Percentiles rank a stretch among this genome's conserved stretches.
phyloP scores from a whole-genome alignment of 2,329 filamentous ascomycete species.

The Talaromyces sp. region DNA sequence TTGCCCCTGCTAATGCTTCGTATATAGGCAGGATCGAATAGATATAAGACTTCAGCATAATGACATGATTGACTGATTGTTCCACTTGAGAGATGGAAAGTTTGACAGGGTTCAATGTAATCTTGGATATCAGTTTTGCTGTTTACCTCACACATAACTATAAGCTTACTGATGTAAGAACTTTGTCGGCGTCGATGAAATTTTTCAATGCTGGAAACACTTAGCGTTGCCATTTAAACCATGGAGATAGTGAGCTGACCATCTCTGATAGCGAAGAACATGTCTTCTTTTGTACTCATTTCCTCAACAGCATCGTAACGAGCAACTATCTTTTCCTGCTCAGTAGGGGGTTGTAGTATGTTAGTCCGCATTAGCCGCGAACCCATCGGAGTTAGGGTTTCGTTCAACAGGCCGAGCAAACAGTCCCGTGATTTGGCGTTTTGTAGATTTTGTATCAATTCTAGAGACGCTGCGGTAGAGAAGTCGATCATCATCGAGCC shows the following conservation, averaged over 20 bases:
- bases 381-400: constrained; percentile 86
- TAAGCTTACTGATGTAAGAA: constrained; percentile 65
- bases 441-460: constrained; percentile 83
- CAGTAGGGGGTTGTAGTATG: constrained; percentile 82
- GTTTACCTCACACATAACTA: not conserved
- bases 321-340: constrained; percentile 61
- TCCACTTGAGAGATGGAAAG: constrained; percentile 67
- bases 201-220: constrained; percentile 60
- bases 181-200: constrained; percentile 74
- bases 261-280: constrained; percentile 73
- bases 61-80: constrained; percentile 78
- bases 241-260: constrained; percentile 43
- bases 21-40: constrained; percentile 64
- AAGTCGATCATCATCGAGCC: constrained; percentile 95
- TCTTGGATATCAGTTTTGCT: constrained; percentile 42
- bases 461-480: constrained; percentile 78
- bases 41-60: constrained; percentile 82
- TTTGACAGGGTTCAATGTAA: constrained; percentile 71
- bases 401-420: constrained; percentile 79
- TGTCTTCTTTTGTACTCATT: constrained; percentile 73
- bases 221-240: constrained; percentile 13
- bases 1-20: constrained; percentile 63
- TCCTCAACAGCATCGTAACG: constrained; percentile 84
- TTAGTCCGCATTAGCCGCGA: constrained; percentile 76
- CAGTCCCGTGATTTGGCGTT: constrained; percentile 75